These are phyloP conservation scores for Hydrangea macrophylla DNA, from an alignment of 148 eudicot genomes.

Conservation along the genomic window DNA sequence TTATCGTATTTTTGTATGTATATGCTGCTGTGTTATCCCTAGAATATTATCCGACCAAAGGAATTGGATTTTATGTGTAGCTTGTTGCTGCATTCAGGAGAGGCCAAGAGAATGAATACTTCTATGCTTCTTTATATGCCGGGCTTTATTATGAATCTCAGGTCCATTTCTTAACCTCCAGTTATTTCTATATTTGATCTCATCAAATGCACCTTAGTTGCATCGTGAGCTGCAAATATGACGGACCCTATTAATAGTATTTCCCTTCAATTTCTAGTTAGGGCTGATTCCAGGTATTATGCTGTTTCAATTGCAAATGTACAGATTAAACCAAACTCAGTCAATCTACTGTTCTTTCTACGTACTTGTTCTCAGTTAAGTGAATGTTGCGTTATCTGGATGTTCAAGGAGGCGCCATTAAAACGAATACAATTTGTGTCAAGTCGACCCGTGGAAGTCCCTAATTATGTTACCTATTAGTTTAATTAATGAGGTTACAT, in stretches of 20 bases:
- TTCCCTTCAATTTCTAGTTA: no score
- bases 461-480: no score
- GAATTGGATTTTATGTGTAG: constrained; percentile 26
- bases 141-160: constrained; percentile 87
- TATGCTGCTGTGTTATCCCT: neutral
- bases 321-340: no score
- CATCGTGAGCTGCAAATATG: neutral
- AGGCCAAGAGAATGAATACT: constrained; percentile 54
- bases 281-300: no score
- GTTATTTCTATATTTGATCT: neutral
- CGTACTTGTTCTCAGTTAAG: no score
- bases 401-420: no score
- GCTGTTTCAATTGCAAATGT: no score
- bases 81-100: constrained; percentile 62
- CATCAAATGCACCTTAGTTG: neutral
- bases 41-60: neutral
- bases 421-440: no score
- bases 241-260: no score
- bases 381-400: no score
- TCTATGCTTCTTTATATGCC: constrained; percentile 87
- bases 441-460: no score
- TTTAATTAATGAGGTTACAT: neutral
- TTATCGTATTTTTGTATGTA: neutral
- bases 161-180: constrained; percentile 37
- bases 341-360: no score